Percentiles rank a stretch among this genome's conserved stretches.
Evolutionary conservation across 805 yeast species (phyloP).

Genomic region (Aciculoconidium aculeatum): DNA sequence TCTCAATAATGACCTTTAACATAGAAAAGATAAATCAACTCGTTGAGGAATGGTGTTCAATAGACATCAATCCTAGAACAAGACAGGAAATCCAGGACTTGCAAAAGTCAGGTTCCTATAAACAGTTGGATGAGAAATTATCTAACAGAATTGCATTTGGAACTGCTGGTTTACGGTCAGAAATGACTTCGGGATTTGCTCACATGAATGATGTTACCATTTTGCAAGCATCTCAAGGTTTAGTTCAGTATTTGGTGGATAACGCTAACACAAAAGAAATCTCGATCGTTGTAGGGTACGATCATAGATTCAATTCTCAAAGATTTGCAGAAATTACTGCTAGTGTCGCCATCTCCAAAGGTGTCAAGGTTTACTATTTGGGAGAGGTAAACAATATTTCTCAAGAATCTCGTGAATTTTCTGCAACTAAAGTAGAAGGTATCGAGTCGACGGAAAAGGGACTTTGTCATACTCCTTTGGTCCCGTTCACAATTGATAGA

Average conservation of each 20-base stretch:
- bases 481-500: constrained; percentile 76
- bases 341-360: constrained; percentile 60
- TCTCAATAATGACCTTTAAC: constrained; percentile 1
- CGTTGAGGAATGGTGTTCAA: constrained; percentile 30
- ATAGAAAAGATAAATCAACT: constrained; percentile 15
- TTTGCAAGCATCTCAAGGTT: constrained; percentile 84
- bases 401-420: constrained; percentile 14
- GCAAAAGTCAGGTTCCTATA: constrained; percentile 28
- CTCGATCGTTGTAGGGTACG: constrained; percentile 79
- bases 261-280: constrained; percentile 6
- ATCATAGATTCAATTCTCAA: constrained; percentile 78
- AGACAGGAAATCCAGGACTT: constrained; percentile 50
- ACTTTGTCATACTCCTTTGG: constrained; percentile 80
- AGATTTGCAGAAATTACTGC: constrained; percentile 78
- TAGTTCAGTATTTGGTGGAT: constrained; percentile 45
- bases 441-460: constrained; percentile 2
- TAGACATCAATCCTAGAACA: constrained; percentile 41
- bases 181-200: constrained; percentile 86
- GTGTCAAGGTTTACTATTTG: constrained; percentile 64
- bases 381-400: constrained; percentile 37
- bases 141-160: constrained; percentile 72
- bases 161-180: constrained; percentile 85
- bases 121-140: constrained; percentile 47
- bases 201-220: constrained; percentile 88
- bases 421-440: constrained; percentile 2